phyloP scores from a whole-genome alignment of 1,284 basidiomycete genomes.

The Fomitopsis palustris region DNA sequence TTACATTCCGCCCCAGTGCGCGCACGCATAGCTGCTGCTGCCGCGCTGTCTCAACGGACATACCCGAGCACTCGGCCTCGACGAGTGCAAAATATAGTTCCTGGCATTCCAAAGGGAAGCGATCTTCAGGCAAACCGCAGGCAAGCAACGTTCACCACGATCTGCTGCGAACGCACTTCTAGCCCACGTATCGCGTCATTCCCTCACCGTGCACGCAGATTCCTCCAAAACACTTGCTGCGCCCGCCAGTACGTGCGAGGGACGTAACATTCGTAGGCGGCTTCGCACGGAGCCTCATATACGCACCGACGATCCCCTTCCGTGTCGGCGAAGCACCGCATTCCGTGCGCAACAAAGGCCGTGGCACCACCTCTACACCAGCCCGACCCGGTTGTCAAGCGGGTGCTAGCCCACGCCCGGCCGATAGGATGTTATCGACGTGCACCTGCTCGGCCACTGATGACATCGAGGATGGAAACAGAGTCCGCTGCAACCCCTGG shows the following conservation, averaged over 20 bases:
- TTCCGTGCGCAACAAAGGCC: background rate
- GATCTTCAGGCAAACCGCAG: background rate
- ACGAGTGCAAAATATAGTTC: no score
- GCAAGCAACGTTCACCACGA: background rate
- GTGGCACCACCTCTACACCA: background rate
- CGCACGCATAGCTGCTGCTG: background rate
- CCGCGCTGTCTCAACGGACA: background rate
- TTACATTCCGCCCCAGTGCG: no score
- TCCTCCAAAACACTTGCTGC: background rate
- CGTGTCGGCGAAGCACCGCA: background rate
- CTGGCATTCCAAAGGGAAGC: background rate
- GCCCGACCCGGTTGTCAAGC: background rate
- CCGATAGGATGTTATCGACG: background rate
- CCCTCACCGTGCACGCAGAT: background rate
- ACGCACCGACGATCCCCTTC: background rate
- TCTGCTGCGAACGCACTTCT: background rate
- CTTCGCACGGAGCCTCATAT: background rate
- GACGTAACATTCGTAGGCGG: background rate
- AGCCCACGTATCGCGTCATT: background rate
- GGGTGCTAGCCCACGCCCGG: background rate
- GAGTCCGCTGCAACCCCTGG: background rate
- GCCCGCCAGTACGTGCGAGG: background rate
- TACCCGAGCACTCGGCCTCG: background rate
- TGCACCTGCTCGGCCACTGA: background rate
- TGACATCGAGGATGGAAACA: background rate